Conservation (phyloP, 2,329 filamentous ascomycete genomes). For the Ophiostoma novo-ulmi region DNA sequence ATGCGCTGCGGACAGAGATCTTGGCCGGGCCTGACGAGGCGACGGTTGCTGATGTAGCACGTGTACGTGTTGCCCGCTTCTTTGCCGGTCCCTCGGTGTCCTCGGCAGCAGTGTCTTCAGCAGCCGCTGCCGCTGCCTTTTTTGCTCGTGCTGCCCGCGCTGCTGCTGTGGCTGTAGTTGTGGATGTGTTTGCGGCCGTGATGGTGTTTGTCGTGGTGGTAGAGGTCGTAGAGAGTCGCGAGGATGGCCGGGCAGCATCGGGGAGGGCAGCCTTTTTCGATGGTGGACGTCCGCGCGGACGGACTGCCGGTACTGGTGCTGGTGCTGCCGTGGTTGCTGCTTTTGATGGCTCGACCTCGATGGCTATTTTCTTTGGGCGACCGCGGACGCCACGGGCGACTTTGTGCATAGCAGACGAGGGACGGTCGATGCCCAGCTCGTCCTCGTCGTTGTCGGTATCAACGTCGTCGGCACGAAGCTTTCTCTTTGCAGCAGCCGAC, state of each 20-base stretch:
- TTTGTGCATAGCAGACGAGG: slow-evolving; percentile 29
- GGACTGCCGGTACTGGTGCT: slow-evolving; percentile 16
- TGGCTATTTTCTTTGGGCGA: slow-evolving; percentile 42
- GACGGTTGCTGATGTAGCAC: slow-evolving; percentile 22
- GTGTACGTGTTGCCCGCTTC: slow-evolving; percentile 38
- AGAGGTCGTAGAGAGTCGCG: not conserved
- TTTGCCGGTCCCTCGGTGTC: slow-evolving; percentile 30
- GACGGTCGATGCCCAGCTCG: slow-evolving; percentile 31
- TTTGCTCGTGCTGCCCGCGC: slow-evolving; percentile 36
- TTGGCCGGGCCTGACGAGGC: slow-evolving; percentile 36
- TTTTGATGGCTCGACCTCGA: slow-evolving; percentile 29
- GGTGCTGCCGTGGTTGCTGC: slow-evolving; percentile 27
- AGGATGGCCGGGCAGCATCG: slow-evolving; percentile 18
- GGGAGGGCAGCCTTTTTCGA: slow-evolving; percentile 26
- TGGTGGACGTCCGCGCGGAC: slow-evolving; percentile 30
- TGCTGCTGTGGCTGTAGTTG: slow-evolving; percentile 28
- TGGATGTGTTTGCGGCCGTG: not conserved
- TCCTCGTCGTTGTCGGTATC: slow-evolving; percentile 38
- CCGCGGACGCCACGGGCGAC: slow-evolving; percentile 43
- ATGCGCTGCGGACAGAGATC: slow-evolving; percentile 37
- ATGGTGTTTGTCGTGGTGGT: not conserved
- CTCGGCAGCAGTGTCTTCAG: slow-evolving; percentile 18
- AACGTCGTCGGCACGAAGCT: slow-evolving; percentile 51
- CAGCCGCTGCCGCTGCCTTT: slow-evolving; percentile 29
- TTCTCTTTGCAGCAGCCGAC: slow-evolving; percentile 43